These are phyloP conservation scores for Fraxinus greggii DNA, from an alignment of 305 asterid genomes.

Conservation along the genomic window DNA sequence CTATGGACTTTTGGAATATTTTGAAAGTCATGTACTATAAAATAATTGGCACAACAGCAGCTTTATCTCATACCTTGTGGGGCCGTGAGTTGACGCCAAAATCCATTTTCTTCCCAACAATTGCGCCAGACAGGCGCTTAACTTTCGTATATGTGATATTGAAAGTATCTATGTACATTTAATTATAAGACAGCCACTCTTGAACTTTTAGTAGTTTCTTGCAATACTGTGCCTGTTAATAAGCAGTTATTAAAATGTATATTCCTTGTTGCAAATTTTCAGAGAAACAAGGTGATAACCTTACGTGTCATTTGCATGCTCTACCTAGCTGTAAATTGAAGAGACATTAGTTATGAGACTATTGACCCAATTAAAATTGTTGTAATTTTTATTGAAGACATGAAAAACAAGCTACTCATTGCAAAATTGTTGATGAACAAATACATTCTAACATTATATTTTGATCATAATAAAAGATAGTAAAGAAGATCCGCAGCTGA, in stretches of 20 bases:
- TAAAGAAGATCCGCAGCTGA: not conserved
- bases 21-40: no score
- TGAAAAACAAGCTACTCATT: not conserved
- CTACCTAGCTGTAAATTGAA: not conserved
- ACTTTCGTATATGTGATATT: not conserved
- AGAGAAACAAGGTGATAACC: not conserved
- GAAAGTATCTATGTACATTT: not conserved
- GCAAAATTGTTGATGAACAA: not conserved
- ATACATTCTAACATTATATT: not conserved
- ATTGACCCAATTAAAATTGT: not conserved
- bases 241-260: not conserved
- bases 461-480: not conserved
- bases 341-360: not conserved
- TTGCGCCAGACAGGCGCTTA: no score
- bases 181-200: not conserved
- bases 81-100: no score
- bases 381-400: not conserved
- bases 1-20: no score
- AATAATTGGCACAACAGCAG: no score
- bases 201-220: not conserved
- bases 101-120: no score
- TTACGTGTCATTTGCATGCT: conserved; percentile 3
- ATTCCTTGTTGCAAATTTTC: not conserved
- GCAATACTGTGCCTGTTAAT: not conserved
- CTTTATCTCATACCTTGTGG: no score